These are phyloP conservation scores for Hypoxylon trugodes DNA, from an alignment of 495 filamentous ascomycete species.

Conservation along the genomic window DNA sequence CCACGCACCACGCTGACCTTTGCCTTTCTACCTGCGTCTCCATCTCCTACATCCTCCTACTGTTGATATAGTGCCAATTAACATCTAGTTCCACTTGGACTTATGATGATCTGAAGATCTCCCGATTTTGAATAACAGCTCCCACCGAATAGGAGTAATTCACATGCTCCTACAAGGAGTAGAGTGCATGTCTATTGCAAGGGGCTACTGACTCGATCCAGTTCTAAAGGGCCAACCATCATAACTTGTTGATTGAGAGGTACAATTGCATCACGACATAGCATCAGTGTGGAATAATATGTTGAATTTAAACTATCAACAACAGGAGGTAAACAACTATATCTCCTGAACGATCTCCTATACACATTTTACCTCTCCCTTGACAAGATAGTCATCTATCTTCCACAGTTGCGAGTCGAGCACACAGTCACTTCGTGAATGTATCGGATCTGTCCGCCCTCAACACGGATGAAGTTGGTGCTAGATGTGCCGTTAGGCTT, in stretches of 20 bases:
- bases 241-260: neutral
- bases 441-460: slow-evolving; percentile 47
- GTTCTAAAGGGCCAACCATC: no score
- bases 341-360: neutral
- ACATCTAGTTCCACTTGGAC: neutral
- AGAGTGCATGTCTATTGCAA: no score
- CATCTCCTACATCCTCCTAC: neutral
- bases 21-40: neutral
- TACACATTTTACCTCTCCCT: neutral
- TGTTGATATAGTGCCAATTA: neutral
- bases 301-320: neutral
- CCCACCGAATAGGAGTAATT: slow-evolving; percentile 5
- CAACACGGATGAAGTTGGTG: slow-evolving; percentile 50
- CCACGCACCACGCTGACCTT: neutral
- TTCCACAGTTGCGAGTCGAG: slow-evolving; percentile 27
- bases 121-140: neutral
- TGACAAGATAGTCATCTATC: neutral
- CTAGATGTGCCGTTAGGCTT: slow-evolving; percentile 45
- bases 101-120: neutral
- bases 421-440: slow-evolving; percentile 53
- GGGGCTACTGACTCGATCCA: no score
- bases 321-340: neutral
- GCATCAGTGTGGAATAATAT: neutral
- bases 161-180: neutral
- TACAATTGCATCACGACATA: neutral